phyloP scores from a whole-genome alignment of 768 basidiomycete genomes.

The Lyophyllum decastes region DNA sequence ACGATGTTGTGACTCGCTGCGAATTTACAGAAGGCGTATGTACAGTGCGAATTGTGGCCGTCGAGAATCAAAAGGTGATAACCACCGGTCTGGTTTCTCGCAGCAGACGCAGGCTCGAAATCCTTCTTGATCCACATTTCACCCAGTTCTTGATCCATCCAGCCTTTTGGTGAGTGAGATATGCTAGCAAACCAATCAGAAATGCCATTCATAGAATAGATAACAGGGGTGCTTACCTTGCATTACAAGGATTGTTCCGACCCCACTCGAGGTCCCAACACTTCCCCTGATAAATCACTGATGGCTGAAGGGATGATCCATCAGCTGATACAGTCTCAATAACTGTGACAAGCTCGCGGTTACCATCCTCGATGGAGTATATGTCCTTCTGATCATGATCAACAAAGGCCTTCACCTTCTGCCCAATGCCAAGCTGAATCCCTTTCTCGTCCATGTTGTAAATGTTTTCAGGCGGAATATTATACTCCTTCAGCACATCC shows the following conservation, averaged over 20 bases:
- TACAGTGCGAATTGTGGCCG: constrained; percentile 37
- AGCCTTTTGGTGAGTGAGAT: constrained; percentile 35
- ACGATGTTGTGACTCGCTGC: too few relatives aligned
- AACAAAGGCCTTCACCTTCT: constrained; percentile 7
- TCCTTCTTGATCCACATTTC: constrained; percentile 24
- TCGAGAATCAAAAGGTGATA: constrained; percentile 36
- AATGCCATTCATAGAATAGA: neutral
- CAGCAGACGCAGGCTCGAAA: neutral
- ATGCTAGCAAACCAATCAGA: constrained; percentile 22
- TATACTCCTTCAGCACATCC: constrained; percentile 13
- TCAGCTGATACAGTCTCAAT: constrained; percentile 35
- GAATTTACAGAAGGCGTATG: too few relatives aligned
- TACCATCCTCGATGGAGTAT: constrained; percentile 24
- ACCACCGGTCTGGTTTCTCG: constrained; percentile 15
- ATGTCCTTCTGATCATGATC: constrained; percentile 13
- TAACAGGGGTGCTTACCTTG: constrained; percentile 22
- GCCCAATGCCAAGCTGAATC: constrained; percentile 23
- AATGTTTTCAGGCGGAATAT: constrained; percentile 23
- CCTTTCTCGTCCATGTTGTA: constrained; percentile 34
- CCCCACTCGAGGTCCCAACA: too few relatives aligned
- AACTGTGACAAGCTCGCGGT: constrained; percentile 44
- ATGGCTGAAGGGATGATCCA: constrained; percentile 35
- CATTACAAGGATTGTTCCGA: constrained; percentile 24
- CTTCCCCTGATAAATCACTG: constrained; percentile 38
- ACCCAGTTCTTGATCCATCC: constrained; percentile 41